Percentiles rank a stretch among this genome's conserved stretches.
Evolutionary conservation across 345 rosid species (phyloP).

Genomic region (Nephelium lappaceum): DNA sequence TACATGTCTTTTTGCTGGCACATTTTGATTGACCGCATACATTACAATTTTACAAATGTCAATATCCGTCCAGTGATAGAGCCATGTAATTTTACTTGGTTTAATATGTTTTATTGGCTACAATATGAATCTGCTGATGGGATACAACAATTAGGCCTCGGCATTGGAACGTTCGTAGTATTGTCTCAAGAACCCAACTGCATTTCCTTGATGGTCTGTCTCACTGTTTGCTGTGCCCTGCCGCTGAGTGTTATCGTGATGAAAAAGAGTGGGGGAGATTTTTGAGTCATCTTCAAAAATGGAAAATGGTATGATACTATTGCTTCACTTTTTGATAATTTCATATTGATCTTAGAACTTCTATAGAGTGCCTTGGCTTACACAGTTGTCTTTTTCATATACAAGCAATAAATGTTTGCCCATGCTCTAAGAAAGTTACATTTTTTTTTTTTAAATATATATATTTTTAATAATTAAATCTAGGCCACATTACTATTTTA

Average conservation of each 20-base stretch:
- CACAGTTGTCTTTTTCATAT: neutral
- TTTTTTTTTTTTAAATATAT: neutral
- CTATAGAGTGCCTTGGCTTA: neutral
- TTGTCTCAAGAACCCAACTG: conserved; percentile 17
- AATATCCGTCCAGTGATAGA: neutral
- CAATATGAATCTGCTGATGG: conserved; percentile 2
- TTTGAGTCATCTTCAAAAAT: conserved; percentile 21
- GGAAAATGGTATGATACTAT: conserved; percentile 27
- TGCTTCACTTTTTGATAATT: neutral
- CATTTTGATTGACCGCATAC: neutral
- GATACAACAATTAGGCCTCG: conserved; percentile 23
- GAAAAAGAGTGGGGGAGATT: conserved; percentile 32
- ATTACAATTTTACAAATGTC: neutral
- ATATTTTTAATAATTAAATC: neutral
- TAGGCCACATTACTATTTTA: neutral
- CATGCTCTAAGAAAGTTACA: neutral
- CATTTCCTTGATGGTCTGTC: conserved; percentile 17
- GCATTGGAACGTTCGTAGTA: conserved; percentile 16
- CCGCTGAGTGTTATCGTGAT: conserved; percentile 29
- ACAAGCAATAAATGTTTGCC: neutral
- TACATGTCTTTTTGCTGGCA: neutral
- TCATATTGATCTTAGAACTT: neutral
- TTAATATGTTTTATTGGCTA: neutral
- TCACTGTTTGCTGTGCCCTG: conserved; percentile 26
- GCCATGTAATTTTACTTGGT: neutral